Evolutionary conservation across 305 asterid genomes (phyloP).

Genomic region (Fraxinus nigra): DNA sequence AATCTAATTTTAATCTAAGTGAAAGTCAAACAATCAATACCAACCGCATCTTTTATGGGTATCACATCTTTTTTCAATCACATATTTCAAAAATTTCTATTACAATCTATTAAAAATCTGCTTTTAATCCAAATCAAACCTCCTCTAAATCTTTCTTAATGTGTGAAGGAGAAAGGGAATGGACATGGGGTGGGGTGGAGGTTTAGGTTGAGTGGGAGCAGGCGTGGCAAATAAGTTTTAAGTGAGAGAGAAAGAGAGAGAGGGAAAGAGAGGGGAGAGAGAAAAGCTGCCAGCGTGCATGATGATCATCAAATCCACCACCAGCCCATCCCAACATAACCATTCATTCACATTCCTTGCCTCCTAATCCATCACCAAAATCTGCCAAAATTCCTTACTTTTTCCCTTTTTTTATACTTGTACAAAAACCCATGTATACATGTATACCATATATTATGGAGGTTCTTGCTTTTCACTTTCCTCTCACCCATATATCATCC

Average conservation of each 20-base stretch:
- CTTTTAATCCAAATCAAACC: too few species aligned
- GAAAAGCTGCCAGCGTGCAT: slow-evolving; percentile 91
- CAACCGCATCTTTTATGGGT: too few species aligned
- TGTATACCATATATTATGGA: slow-evolving; percentile 15
- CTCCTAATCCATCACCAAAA: slow-evolving; percentile 58
- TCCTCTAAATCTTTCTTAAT: too few species aligned
- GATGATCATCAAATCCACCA: slow-evolving; percentile 37
- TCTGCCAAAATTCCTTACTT: slow-evolving; percentile 42
- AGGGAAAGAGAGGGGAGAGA: slow-evolving; percentile 5
- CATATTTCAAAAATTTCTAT: too few species aligned
- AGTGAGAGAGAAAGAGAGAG: too few species aligned
- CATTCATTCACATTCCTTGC: slow-evolving; percentile 45
- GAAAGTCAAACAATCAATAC: too few species aligned
- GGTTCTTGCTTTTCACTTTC: slow-evolving; percentile 55
- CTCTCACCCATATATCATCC: slow-evolving; percentile 26
- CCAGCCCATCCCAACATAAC: slow-evolving; percentile 21
- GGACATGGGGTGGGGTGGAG: neutral
- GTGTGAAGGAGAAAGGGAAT: neutral
- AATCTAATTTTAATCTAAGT: too few species aligned
- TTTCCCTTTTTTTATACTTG: slow-evolving; percentile 29
- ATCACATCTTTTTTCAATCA: too few species aligned
- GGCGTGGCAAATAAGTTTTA: slow-evolving; percentile 49
- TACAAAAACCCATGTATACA: slow-evolving; percentile 31
- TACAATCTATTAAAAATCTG: too few species aligned
- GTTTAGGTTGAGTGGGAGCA: slow-evolving; percentile 38